phyloP scores from a whole-genome alignment of 1,139 yeast species.

The Zygoascus hellenicus region DNA sequence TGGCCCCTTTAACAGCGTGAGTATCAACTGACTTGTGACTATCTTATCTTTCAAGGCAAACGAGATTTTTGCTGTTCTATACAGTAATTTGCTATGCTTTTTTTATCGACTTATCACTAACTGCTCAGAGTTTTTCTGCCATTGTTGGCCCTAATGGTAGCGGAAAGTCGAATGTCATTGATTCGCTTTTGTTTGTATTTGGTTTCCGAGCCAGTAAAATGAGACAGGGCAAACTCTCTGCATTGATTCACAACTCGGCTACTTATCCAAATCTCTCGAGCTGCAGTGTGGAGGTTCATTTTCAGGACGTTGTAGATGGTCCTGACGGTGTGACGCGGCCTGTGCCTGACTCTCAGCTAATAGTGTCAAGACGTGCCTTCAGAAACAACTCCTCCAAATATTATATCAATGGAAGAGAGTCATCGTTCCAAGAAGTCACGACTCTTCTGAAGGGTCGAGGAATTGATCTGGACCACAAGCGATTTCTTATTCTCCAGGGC shows the following conservation, averaged over 20 bases:
- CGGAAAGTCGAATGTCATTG: constrained; percentile 96
- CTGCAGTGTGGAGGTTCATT: constrained; percentile 93
- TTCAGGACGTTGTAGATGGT: constrained; percentile 69
- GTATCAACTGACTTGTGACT: constrained; percentile 16
- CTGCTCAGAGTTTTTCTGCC: constrained; percentile 73
- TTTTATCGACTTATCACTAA: constrained; percentile 10
- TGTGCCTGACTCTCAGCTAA: constrained; percentile 53
- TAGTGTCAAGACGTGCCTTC: constrained; percentile 75
- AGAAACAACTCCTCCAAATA: constrained; percentile 75
- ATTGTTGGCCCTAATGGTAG: constrained; percentile 99
- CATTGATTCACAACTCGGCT: constrained; percentile 77
- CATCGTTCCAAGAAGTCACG: constrained; percentile 79
- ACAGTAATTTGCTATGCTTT: too few relatives aligned
- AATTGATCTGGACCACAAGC: constrained; percentile 88
- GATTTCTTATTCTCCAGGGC: constrained; percentile 93
- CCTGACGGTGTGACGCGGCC: constrained; percentile 39
- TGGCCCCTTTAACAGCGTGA: constrained; percentile 75
- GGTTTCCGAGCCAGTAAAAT: constrained; percentile 95
- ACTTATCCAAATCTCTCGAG: constrained; percentile 58
- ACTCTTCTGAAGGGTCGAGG: constrained; percentile 71
- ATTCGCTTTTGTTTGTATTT: constrained; percentile 89
- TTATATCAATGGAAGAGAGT: constrained; percentile 60
- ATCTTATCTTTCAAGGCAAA: too few relatives aligned
- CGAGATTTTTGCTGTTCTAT: too few relatives aligned
- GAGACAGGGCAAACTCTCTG: constrained; percentile 92